Conservation (phyloP, 2,329 filamentous ascomycete species). For the Fonsecaea pugnacius region DNA sequence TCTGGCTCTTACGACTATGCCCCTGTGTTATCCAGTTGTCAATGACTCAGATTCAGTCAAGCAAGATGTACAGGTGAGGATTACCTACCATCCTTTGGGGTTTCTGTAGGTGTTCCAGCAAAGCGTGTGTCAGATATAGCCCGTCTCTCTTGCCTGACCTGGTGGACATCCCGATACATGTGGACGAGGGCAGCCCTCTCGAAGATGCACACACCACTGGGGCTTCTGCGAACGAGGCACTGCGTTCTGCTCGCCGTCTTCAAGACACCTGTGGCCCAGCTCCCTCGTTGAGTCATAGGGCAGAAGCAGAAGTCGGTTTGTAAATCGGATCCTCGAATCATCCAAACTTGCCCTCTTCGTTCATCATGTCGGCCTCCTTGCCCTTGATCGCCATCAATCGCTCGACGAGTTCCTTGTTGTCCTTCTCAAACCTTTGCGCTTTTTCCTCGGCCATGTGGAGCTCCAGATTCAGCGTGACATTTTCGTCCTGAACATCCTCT, state of each 20-base stretch:
- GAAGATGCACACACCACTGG: neutral
- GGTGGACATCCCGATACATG: neutral
- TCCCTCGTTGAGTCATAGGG: neutral
- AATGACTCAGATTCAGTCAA: neutral
- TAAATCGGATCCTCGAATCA: slow-evolving; percentile 18
- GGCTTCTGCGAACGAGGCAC: neutral
- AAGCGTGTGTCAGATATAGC: neutral
- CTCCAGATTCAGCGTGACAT: slow-evolving; percentile 84
- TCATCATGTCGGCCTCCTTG: slow-evolving; percentile 86
- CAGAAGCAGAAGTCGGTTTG: neutral
- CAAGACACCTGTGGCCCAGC: neutral
- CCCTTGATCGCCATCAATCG: slow-evolving; percentile 90
- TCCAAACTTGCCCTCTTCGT: slow-evolving; percentile 56
- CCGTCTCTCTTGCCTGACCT: neutral
- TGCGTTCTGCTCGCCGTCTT: neutral
- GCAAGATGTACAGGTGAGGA: neutral
- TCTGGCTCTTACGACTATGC: neutral
- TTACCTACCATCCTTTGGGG: neutral
- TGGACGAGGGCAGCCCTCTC: neutral
- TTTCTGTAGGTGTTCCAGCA: neutral
- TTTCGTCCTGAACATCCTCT: slow-evolving; percentile 89
- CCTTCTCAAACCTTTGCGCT: slow-evolving; percentile 70
- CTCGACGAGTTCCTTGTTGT: slow-evolving; percentile 87
- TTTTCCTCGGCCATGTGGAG: slow-evolving; percentile 83
- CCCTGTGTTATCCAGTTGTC: neutral